Conservation (phyloP, 1,284 basidiomycete species). For the Ganoderma multipileum region DNA sequence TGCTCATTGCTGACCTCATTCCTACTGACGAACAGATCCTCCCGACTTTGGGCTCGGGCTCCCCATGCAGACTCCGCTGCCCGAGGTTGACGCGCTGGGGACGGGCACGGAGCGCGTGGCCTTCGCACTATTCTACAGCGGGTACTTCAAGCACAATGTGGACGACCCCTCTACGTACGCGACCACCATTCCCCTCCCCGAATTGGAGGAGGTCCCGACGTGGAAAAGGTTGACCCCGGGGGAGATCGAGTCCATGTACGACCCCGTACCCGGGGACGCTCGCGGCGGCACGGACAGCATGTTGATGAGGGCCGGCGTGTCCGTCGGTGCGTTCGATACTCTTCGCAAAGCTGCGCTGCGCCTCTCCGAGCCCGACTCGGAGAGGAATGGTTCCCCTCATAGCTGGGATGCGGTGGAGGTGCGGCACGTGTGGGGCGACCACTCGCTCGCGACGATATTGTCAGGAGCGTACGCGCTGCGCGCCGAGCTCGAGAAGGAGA, state of each 20-base stretch:
- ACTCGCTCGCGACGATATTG: conserved; percentile 5
- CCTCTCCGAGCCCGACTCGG: neutral
- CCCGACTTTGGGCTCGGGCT: conserved; percentile 10
- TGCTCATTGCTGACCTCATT: neutral
- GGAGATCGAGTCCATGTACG: neutral
- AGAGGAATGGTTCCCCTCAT: neutral
- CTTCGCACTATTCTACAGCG: neutral
- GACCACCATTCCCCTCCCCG: neutral
- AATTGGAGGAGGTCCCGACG: conserved; percentile 14
- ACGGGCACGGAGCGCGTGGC: neutral
- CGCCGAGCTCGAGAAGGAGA: neutral
- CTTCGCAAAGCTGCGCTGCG: neutral
- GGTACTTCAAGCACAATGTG: conserved; percentile 11
- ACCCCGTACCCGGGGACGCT: neutral
- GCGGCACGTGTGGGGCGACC: conserved; percentile 22
- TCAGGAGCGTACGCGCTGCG: neutral
- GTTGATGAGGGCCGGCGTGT: neutral
- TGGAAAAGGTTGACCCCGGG: neutral
- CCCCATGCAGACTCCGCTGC: neutral
- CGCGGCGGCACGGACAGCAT: neutral
- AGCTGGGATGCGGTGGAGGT: conserved; percentile 17
- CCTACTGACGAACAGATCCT: neutral
- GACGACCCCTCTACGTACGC: neutral
- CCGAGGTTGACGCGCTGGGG: neutral
- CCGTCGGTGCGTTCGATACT: neutral